Percentiles rank a stretch among this genome's conserved stretches.
Evolutionary conservation across 2,329 filamentous ascomycete genomes (phyloP).

Genomic region (Monosporascus cannonballus): DNA sequence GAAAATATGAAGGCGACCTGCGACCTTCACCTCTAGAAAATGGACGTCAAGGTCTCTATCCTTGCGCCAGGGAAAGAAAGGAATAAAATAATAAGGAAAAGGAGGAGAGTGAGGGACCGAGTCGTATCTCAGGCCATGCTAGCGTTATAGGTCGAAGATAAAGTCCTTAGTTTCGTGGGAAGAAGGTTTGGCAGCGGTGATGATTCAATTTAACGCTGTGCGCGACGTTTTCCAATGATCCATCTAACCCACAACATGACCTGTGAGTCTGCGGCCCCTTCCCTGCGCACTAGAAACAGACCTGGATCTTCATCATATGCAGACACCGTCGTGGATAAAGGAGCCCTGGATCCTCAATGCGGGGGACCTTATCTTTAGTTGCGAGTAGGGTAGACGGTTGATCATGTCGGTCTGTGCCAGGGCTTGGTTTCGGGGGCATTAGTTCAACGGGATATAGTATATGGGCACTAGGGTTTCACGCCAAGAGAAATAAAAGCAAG

Average conservation of each 20-base stretch:
- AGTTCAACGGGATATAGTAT: background rate
- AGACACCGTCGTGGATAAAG: background rate
- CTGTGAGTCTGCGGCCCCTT: no score
- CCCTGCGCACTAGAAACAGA: background rate
- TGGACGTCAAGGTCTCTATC: constrained; percentile 17
- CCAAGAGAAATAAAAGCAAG: background rate
- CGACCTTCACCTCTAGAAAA: constrained; percentile 25
- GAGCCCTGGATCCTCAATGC: background rate
- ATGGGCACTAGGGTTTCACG: background rate
- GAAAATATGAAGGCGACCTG: constrained; percentile 29
- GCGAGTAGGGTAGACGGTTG: background rate
- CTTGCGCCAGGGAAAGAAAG: constrained; percentile 14
- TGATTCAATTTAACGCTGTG: background rate
- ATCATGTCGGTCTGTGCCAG: background rate
- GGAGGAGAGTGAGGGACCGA: constrained; percentile 12
- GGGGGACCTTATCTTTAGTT: background rate
- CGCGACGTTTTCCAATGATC: background rate
- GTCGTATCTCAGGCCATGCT: constrained; percentile 16
- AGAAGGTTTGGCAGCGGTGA: background rate
- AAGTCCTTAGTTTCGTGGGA: background rate
- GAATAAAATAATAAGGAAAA: constrained; percentile 15
- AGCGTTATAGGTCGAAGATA: constrained; percentile 8
- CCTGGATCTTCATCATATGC: background rate
- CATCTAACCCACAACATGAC: background rate
- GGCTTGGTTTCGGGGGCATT: background rate